Conservation (phyloP, 1,284 basidiomycete species). For the Naganishia albida region DNA sequence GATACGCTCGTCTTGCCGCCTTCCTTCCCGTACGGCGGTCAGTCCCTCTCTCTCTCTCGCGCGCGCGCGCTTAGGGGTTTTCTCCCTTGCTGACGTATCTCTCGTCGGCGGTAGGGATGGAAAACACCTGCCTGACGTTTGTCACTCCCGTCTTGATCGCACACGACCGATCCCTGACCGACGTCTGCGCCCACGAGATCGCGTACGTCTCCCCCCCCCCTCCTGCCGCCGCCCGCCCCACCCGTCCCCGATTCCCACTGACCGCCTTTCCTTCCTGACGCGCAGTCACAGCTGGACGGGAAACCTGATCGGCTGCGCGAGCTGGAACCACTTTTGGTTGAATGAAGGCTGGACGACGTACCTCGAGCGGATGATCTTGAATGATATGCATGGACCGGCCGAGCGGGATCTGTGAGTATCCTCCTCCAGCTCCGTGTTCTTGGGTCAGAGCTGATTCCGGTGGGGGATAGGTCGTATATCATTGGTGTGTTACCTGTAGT, state of each 20-base stretch:
- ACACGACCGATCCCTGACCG: slow-evolving; percentile 79
- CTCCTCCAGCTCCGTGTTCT: slow-evolving; percentile 26
- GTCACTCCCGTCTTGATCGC: slow-evolving; percentile 81
- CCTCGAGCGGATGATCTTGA: slow-evolving; percentile 80
- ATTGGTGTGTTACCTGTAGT: slow-evolving; percentile 37
- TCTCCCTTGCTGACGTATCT: not conserved
- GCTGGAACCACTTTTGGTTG: slow-evolving; percentile 77
- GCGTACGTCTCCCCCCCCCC: slow-evolving; percentile 43
- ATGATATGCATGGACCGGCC: slow-evolving; percentile 71
- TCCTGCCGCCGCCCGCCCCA: no score
- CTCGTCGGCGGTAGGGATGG: slow-evolving; percentile 41
- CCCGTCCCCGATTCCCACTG: not conserved
- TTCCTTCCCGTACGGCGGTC: slow-evolving; percentile 89
- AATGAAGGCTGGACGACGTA: slow-evolving; percentile 93
- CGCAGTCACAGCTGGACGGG: slow-evolving; percentile 79
- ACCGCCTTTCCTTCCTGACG: slow-evolving; percentile 33
- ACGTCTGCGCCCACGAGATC: slow-evolving; percentile 72
- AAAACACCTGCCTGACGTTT: slow-evolving; percentile 73
- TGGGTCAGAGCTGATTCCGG: slow-evolving; percentile 22
- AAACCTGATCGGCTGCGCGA: slow-evolving; percentile 64
- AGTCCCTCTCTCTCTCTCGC: slow-evolving; percentile 56
- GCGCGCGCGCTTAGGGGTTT: not conserved
- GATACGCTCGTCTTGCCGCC: slow-evolving; percentile 90
- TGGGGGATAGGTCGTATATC: slow-evolving; percentile 45
- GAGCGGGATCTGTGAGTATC: slow-evolving; percentile 70